Percentiles rank a stretch among this genome's conserved stretches.
Evolutionary conservation across 1,139 yeast species (phyloP).

Genomic region (Pichia sp.): DNA sequence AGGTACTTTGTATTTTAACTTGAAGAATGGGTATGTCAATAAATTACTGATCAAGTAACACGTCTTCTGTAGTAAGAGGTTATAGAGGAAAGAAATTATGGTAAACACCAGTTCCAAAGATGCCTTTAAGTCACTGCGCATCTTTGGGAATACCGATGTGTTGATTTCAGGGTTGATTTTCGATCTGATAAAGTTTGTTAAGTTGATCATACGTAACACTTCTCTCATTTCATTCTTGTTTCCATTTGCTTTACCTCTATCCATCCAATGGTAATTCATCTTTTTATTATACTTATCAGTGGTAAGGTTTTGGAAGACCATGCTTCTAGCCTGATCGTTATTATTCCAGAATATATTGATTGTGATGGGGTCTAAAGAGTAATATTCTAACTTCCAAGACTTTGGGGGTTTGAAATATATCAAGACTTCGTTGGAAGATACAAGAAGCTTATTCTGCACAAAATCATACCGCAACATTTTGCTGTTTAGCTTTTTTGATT

Average conservation of each 20-base stretch:
- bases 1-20: conserved; percentile 5
- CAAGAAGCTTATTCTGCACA: conserved; percentile 16
- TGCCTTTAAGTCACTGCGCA: neutral
- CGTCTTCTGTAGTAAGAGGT: conserved; percentile 11
- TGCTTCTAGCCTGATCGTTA: conserved; percentile 17
- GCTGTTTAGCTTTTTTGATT: conserved; percentile 17
- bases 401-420: conserved; percentile 72
- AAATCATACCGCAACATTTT: conserved; percentile 17
- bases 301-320: conserved; percentile 13
- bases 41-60: conserved; percentile 12
- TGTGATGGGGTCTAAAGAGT: conserved; percentile 60
- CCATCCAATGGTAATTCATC: conserved; percentile 26
- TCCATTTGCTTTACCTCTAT: neutral
- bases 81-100: conserved; percentile 13
- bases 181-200: conserved; percentile 28
- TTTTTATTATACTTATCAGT: conserved; percentile 30
- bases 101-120: conserved; percentile 1
- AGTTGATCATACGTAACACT: conserved; percentile 27
- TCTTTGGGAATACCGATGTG: neutral
- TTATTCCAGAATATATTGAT: conserved; percentile 49
- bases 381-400: conserved; percentile 70
- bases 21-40: conserved; percentile 15
- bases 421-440: conserved; percentile 30
- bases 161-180: conserved; percentile 17
- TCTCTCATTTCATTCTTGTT: conserved; percentile 22